Base-by-base conservation (phyloP, 768 basidiomycete species). In the Lactarius akahatsu region DNA sequence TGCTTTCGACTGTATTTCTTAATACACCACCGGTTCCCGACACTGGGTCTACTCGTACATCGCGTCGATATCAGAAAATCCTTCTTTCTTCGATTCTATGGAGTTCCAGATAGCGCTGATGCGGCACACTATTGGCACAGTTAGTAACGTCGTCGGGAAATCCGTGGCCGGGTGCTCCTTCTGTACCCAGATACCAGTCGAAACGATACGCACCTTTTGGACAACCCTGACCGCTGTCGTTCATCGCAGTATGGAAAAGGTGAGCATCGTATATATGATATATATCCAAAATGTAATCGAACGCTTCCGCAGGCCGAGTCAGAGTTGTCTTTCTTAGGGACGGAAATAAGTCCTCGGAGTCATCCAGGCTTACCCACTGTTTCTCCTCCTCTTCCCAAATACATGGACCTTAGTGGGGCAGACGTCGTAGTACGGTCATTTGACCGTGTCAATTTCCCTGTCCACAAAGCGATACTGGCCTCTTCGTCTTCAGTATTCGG, bases 401-500 rank as follows among this genome's bases (percentile, higher is more conserved):
- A 15, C 50, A 0, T 52, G 26, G 50, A 26, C 15, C 26, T 26
- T 7, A 52, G 50, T 15, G 50, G 6, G 23, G 26, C 50, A 23
- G 50, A 52, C 50, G 26, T 52, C 26, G 6, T 52, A 28, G 23
- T 52, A 15, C 50, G 50, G 26, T 52, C 50, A 15, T 52, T 26
- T 52, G 50, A 52, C 13, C 13, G 13, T 52, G 13, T 26, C 26
- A 52, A 52, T 26, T 52, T 52, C 50, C 50, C 11, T 52, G 50
- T 52, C 0, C 50, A 52, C 15, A 52, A 52, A 13, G 50, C 50
- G 5, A 52, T 52, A 26, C 26, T 52, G 13, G 23, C 50, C 2
- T 52, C 77, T 20, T 71, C 77, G 0, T 79, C 79, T 10, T 71
- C 76, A 0, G 71, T 76, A 67, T 81, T 78, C 64, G 67, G 72